Evolutionary conservation across 2,329 filamentous ascomycete genomes (phyloP), one percentile per base, ranked within the genome.

Genomic region (Grosmannia clavigera): DNA sequence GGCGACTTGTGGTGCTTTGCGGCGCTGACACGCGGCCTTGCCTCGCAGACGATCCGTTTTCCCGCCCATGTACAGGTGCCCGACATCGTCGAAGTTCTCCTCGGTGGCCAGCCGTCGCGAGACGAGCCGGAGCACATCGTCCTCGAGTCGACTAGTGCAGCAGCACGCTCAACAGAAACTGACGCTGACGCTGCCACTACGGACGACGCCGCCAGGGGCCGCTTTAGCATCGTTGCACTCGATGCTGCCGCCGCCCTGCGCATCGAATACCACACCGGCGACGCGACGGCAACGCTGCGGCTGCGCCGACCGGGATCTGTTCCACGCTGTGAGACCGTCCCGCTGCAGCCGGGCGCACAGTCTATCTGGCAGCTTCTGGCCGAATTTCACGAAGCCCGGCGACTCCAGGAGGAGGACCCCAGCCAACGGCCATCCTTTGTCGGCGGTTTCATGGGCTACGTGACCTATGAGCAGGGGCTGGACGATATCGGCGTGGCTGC

Each of bases 391-490:
- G 65, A 68, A 2, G 63, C 61, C 1, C 61, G 61, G 5, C 59
- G 62, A 0, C 43, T 61, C 16, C 33, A 19, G 2, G 5, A 7
- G 2, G n/a, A 22, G 0, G 2, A 6, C 22, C 25, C 2, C 38
- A 2, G 7, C 14, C 14, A n/a, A 3, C 3, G 31, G 7, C 73
- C 73, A 0, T 81, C 88, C 0, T 96, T 95, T 69, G 83, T 88
- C 72, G 91, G 90, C 58, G 91, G 91, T 0, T 85, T 95, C 61
- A 83, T 95, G 73, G 91, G 91, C 0, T 95, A 87, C 67, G 80
- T 90, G 57, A 90, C 88, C 0, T 95, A 96, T 62, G 91, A 96
- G 70, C 83, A 91, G 69, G 89, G 90, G 0, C 74, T 95, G 1
- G 75, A 78, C 64, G 83, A 78, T 22, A 84, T 84, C 59, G 71